Conservation (phyloP, 768 basidiomycete species). For the Leccinum arenicola region DNA sequence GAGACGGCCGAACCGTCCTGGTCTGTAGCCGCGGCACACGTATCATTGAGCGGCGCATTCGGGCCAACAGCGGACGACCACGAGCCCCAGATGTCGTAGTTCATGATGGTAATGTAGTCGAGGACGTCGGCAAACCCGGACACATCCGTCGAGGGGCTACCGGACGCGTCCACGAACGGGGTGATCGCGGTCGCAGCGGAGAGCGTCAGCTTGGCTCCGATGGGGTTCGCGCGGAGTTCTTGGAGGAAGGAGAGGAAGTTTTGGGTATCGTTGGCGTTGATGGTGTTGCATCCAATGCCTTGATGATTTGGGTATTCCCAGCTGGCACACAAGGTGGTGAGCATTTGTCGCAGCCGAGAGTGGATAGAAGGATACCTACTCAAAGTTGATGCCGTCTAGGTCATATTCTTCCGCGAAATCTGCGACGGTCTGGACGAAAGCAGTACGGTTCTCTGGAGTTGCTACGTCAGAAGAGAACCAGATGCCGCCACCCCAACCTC, state of each 20-base stretch:
- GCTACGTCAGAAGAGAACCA: slow-evolving; percentile 64
- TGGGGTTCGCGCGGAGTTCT: slow-evolving; percentile 54
- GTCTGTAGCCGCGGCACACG: slow-evolving; percentile 57
- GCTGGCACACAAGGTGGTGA: slow-evolving; percentile 37
- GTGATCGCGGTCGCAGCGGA: slow-evolving; percentile 62
- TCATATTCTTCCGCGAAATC: slow-evolving; percentile 46
- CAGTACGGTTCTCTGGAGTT: slow-evolving; percentile 52
- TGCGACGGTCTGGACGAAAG: slow-evolving; percentile 58
- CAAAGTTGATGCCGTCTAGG: slow-evolving; percentile 48
- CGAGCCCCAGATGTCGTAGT: slow-evolving; percentile 55
- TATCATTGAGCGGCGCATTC: slow-evolving; percentile 78
- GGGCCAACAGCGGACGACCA: slow-evolving; percentile 47
- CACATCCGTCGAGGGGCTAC: slow-evolving; percentile 50
- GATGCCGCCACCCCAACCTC: slow-evolving; percentile 66
- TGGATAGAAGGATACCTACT: slow-evolving; percentile 3
- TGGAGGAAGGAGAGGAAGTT: slow-evolving; percentile 81
- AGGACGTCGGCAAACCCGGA: slow-evolving; percentile 69
- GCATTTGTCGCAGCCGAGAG: no score
- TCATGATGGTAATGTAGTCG: slow-evolving; percentile 60
- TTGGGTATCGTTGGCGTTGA: slow-evolving; percentile 53
- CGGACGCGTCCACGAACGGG: slow-evolving; percentile 60
- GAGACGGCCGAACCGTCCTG: slow-evolving; percentile 73
- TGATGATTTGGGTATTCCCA: slow-evolving; percentile 79
- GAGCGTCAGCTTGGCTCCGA: slow-evolving; percentile 53
- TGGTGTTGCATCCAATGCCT: slow-evolving; percentile 67